A percentile compares a stretch with the other conserved stretches of the same genome.
phyloP scores from a whole-genome alignment of 1,284 basidiomycete genomes.

The Pholiota adiposa region DNA sequence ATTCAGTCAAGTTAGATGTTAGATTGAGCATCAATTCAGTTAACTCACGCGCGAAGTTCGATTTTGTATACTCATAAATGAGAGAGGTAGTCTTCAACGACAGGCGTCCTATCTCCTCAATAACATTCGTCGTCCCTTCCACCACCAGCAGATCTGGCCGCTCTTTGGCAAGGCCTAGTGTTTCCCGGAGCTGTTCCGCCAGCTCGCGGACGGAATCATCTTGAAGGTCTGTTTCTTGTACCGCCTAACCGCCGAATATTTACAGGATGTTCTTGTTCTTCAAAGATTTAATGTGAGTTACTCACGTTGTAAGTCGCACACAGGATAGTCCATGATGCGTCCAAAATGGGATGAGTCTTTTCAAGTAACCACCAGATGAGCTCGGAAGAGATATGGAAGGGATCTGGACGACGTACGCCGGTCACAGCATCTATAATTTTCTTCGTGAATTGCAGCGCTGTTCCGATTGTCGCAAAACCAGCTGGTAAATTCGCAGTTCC shows the following conservation, averaged over 20 bases:
- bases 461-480: background rate
- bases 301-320: background rate
- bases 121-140: conserved; percentile 4
- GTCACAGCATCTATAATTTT: background rate
- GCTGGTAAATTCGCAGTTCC: background rate
- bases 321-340: background rate
- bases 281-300: background rate
- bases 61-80: conserved; percentile 12
- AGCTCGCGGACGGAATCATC: background rate
- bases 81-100: conserved; percentile 3
- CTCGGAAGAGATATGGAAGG: background rate
- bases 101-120: conserved; percentile 10
- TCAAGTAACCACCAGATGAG: background rate
- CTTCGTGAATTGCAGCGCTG: background rate
- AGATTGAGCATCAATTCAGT: background rate
- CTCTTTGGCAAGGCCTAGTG: background rate
- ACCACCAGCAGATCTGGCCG: background rate
- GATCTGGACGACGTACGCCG: background rate
- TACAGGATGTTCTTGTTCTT: background rate
- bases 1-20: too few species aligned
- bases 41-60: background rate
- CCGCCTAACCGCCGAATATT: too few species aligned
- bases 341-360: background rate
- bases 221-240: background rate
- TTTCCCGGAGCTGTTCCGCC: background rate